A percentile compares a stretch with the other conserved stretches of the same genome.
These are phyloP conservation scores for Miscanthus lutarioriparius DNA, from an alignment of 176 grass and related monocot genomes.

Conservation along the genomic window DNA sequence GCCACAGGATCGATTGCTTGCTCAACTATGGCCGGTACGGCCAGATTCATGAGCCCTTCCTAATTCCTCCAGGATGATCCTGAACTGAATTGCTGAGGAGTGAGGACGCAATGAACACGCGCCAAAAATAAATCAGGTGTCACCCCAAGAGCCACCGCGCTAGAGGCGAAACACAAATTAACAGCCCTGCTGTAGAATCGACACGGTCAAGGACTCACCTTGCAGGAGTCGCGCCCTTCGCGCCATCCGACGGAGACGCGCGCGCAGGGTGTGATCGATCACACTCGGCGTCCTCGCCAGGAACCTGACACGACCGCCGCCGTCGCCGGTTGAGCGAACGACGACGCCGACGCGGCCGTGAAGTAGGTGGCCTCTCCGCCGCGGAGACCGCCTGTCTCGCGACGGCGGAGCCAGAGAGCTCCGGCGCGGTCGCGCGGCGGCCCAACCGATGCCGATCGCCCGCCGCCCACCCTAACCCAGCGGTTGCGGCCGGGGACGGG, in stretches of 20 bases:
- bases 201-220: not conserved
- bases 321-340: slow-evolving; percentile 10
- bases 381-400: slow-evolving; percentile 28
- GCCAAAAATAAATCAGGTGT: not conserved
- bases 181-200: not conserved
- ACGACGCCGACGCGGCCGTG: slow-evolving; percentile 43
- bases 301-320: slow-evolving; percentile 8
- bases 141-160: not conserved
- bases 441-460: not conserved
- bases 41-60: slow-evolving; percentile 52
- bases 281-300: slow-evolving; percentile 30
- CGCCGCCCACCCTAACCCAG: not conserved
- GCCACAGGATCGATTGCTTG: slow-evolving; percentile 69
- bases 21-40: slow-evolving; percentile 62
- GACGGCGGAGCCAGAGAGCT: slow-evolving; percentile 3
- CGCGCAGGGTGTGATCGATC: not conserved
- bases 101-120: not conserved
- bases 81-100: slow-evolving; percentile 44
- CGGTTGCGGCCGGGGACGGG: not conserved
- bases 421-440: not conserved
- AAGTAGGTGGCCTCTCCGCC: slow-evolving; percentile 34
- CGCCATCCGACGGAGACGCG: slow-evolving; percentile 1
- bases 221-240: not conserved
- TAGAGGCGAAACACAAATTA: not conserved
- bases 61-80: slow-evolving; percentile 40